Evolutionary conservation across 345 rosid species (phyloP).

Genomic region (Schrenkiella parvula): DNA sequence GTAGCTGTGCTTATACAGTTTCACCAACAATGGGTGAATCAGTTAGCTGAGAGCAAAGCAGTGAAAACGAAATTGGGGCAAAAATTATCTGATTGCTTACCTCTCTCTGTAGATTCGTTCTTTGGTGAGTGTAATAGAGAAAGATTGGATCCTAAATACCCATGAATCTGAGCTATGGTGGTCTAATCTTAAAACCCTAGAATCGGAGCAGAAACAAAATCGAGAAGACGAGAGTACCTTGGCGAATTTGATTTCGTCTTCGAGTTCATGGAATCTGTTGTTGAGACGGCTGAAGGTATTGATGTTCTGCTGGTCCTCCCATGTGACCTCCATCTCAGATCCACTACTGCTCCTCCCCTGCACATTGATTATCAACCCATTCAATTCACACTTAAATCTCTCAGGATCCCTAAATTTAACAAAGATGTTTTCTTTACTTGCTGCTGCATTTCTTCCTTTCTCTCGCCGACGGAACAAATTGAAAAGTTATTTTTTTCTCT

Average conservation of each 20-base stretch:
- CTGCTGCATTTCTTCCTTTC: conserved; percentile 26
- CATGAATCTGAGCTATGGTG: background rate
- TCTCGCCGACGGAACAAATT: background rate
- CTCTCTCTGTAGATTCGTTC: no score
- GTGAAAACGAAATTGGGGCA: background rate
- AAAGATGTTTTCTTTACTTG: conserved; percentile 23
- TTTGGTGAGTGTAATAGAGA: background rate
- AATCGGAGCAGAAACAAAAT: background rate
- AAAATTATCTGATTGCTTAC: background rate
- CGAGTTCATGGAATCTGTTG: conserved; percentile 80
- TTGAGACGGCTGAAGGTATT: conserved; percentile 79
- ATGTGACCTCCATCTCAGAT: conserved; percentile 83
- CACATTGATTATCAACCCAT: background rate
- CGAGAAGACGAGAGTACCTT: conserved; percentile 41
- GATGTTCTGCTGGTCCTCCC: conserved; percentile 98
- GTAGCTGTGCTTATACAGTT: background rate
- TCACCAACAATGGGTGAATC: background rate
- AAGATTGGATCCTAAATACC: background rate
- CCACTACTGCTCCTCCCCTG: conserved; percentile 62
- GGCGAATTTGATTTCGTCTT: conserved; percentile 74
- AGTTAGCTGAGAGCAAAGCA: background rate
- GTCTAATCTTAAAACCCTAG: conserved; percentile 8
- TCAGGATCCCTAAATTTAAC: no score
- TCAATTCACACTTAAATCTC: background rate
- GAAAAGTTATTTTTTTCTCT: background rate